These are phyloP conservation scores for Diophrys sp. DNA, from an alignment of 73 alveolate genomes.

Conservation along the genomic window DNA sequence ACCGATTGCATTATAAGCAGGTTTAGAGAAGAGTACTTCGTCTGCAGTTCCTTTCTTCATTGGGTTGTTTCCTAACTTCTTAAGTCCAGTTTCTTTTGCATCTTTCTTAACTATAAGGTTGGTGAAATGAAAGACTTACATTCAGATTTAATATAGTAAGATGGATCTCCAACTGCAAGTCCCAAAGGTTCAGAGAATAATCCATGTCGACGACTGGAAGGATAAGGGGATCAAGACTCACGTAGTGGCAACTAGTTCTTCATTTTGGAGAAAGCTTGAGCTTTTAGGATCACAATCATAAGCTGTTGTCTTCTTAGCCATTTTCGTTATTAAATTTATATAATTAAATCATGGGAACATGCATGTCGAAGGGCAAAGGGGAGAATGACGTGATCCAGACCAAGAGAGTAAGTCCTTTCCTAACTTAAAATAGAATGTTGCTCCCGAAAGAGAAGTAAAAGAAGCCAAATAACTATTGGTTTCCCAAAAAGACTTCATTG, in stretches of 20 bases:
- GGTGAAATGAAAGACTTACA: too few relatives aligned
- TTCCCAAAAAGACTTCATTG: slow-evolving; percentile 26
- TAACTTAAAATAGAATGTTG: too few relatives aligned
- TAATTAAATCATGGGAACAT: too few relatives aligned
- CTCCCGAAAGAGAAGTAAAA: slow-evolving; percentile 1
- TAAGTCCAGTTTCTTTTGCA: slow-evolving; percentile 1
- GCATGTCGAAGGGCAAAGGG: too few relatives aligned
- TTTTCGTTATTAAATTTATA: too few relatives aligned
- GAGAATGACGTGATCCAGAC: too few relatives aligned
- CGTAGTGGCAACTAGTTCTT: neutral
- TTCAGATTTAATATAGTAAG: slow-evolving; percentile 6
- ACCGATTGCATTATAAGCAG: slow-evolving; percentile 36
- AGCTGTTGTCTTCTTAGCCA: neutral
- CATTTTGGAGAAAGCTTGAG: neutral
- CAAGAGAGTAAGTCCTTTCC: too few relatives aligned
- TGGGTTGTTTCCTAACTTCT: slow-evolving; percentile 13
- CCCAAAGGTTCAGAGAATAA: slow-evolving; percentile 16
- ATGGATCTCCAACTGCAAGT: slow-evolving; percentile 22
- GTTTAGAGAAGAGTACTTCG: slow-evolving; percentile 41
- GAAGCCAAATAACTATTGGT: slow-evolving; percentile 17
- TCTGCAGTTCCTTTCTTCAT: slow-evolving; percentile 46
- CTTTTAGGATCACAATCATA: neutral
- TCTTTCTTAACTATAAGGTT: slow-evolving; percentile 13
- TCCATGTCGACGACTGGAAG: slow-evolving; percentile 8
- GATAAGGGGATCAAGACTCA: too few relatives aligned